Evolutionary conservation across 768 basidiomycete genomes (phyloP).

Genomic region (Russula foetens): DNA sequence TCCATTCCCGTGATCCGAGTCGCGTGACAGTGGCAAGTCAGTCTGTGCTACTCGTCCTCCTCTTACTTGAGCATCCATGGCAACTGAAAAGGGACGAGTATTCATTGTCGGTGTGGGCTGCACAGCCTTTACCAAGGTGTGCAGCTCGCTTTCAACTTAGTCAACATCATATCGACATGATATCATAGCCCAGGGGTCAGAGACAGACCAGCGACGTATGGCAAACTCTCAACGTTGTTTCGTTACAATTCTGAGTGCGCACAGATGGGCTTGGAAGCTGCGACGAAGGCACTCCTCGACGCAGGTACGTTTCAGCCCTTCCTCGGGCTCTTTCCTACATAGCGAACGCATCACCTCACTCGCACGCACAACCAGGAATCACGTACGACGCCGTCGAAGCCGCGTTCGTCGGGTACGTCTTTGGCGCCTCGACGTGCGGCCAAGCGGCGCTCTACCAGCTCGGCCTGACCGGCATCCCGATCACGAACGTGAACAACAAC

Average conservation of each 20-base stretch:
- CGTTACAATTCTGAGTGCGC: neutral
- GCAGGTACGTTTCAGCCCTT: constrained; percentile 42
- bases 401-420: constrained; percentile 72
- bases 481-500: constrained; percentile 84
- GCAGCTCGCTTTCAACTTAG: neutral
- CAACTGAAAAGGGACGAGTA: constrained; percentile 1
- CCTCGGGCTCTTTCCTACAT: neutral
- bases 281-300: constrained; percentile 80
- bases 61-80: neutral
- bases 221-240: neutral
- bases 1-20: no score
- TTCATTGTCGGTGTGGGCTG: constrained; percentile 70
- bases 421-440: constrained; percentile 71
- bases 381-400: constrained; percentile 70
- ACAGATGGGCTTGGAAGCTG: constrained; percentile 82
- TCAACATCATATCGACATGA: neutral
- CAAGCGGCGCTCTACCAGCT: constrained; percentile 80
- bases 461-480: constrained; percentile 76
- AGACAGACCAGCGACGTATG: constrained; percentile 67
- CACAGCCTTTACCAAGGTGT: constrained; percentile 72
- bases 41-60: no score
- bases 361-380: constrained; percentile 42
- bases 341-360: neutral
- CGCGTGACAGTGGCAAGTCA: no score
- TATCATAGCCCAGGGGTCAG: constrained; percentile 48